phyloP scores from a whole-genome alignment of 306 rosid genomes.

The Acacia melanoxylon region DNA sequence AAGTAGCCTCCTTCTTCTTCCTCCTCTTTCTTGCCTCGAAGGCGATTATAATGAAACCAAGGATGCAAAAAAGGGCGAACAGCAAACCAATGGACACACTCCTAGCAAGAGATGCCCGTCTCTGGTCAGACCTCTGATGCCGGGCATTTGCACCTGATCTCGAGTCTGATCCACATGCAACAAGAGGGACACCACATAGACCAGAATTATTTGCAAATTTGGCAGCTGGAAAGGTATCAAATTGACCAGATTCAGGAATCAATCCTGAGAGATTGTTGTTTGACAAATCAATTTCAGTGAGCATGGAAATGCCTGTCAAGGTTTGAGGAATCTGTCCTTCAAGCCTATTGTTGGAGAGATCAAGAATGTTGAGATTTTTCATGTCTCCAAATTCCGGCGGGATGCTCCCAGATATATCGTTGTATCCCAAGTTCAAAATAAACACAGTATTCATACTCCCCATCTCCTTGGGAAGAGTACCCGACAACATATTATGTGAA shows the following conservation, averaged over 20 bases:
- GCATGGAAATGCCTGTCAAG: slow-evolving; percentile 47
- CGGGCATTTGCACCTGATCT: slow-evolving; percentile 30
- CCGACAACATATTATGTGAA: slow-evolving; percentile 60
- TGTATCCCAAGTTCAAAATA: slow-evolving; percentile 61
- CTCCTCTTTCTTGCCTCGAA: slow-evolving; percentile 54
- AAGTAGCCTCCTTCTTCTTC: slow-evolving; percentile 51
- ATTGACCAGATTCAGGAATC: slow-evolving; percentile 61
- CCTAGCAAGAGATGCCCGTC: slow-evolving; percentile 57
- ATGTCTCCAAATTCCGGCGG: slow-evolving; percentile 58
- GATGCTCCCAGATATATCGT: slow-evolving; percentile 53
- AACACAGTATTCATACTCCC: slow-evolving; percentile 49
- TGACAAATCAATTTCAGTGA: slow-evolving; percentile 60
- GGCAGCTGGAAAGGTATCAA: slow-evolving; percentile 55
- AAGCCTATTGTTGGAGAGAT: slow-evolving; percentile 63
- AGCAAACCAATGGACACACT: slow-evolving; percentile 70
- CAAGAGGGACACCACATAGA: slow-evolving; percentile 70
- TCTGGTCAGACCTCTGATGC: slow-evolving; percentile 47
- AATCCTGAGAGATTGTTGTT: slow-evolving; percentile 51
- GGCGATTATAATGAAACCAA: slow-evolving; percentile 55
- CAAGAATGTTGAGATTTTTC: slow-evolving; percentile 60
- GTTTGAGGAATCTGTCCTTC: slow-evolving; percentile 56
- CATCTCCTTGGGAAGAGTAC: slow-evolving; percentile 63
- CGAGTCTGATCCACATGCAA: slow-evolving; percentile 33
- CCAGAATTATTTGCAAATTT: slow-evolving; percentile 52
- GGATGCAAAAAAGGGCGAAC: slow-evolving; percentile 61